These are phyloP conservation scores for Ceratonia siliqua DNA, from an alignment of 306 rosid species.

Conservation along the genomic window DNA sequence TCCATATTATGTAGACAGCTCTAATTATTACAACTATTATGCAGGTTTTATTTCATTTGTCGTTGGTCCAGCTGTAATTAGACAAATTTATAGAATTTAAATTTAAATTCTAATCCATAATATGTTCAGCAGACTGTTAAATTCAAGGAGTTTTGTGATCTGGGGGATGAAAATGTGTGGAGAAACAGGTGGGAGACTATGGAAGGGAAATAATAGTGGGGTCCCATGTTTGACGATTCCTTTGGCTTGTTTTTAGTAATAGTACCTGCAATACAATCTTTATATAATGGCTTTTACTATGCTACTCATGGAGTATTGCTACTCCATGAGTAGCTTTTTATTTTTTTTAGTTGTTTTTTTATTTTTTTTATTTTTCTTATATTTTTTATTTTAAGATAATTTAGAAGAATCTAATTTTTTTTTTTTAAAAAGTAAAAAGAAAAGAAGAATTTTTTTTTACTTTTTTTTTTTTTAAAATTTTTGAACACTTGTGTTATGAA, in stretches of 20 bases:
- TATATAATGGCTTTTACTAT: too few species aligned
- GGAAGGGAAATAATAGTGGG: neutral
- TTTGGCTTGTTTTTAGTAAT: too few species aligned
- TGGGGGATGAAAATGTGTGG: neutral
- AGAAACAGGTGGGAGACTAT: conserved; percentile 6
- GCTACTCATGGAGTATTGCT: too few species aligned
- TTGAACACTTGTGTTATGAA: too few species aligned
- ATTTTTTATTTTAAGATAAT: too few species aligned
- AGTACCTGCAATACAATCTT: neutral
- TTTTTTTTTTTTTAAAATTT: too few species aligned
- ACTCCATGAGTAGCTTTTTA: too few species aligned
- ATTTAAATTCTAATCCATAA: neutral
- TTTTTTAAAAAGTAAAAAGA: too few species aligned
- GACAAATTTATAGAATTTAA: neutral
- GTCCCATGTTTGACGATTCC: neutral
- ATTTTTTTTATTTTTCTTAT: too few species aligned
- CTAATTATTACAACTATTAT: neutral
- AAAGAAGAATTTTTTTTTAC: too few species aligned
- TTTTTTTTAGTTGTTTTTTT: too few species aligned
- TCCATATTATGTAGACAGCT: neutral
- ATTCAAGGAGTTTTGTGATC: neutral
- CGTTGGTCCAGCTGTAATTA: neutral
- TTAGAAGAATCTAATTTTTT: too few species aligned
- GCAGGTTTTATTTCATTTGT: neutral
- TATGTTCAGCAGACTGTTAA: neutral